These are phyloP conservation scores for Psilocybe cyanescens DNA, from an alignment of 768 basidiomycete species.

Conservation along the genomic window DNA sequence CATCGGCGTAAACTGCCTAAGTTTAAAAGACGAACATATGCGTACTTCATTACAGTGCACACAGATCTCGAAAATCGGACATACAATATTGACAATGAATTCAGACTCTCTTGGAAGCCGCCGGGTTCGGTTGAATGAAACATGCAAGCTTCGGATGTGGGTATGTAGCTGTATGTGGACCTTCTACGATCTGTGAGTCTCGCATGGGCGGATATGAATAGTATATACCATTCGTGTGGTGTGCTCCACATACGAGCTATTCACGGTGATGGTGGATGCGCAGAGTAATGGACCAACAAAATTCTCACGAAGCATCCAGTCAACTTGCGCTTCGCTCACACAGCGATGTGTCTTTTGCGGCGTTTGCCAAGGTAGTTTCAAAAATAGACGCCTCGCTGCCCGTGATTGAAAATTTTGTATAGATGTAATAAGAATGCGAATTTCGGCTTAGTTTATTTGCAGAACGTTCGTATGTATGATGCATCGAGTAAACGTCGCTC, in stretches of 20 bases:
- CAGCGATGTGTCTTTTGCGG: neutral
- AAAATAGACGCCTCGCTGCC: neutral
- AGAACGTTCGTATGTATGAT: neutral
- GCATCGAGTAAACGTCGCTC: neutral
- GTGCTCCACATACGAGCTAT: neutral
- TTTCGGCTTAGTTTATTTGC: neutral
- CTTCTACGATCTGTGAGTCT: neutral
- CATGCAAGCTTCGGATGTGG: neutral
- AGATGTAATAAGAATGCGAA: neutral
- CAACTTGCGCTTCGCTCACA: neutral
- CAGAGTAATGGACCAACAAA: neutral
- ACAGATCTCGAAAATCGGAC: neutral
- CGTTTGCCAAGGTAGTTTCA: neutral
- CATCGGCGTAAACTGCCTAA: conserved; percentile 11
- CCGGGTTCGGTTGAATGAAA: neutral
- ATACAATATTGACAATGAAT: neutral
- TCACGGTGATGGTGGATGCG: neutral
- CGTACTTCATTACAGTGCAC: neutral
- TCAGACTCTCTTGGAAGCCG: neutral
- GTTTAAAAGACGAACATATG: neutral
- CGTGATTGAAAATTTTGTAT: neutral
- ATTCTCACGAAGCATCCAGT: neutral
- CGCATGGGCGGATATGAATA: neutral
- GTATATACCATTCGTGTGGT: neutral
- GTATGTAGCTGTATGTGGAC: neutral